A percentile compares a stretch with the other conserved stretches of the same genome.
Conservation (phyloP, 768 basidiomycete genomes). For the Pulveroboletus frians region DNA sequence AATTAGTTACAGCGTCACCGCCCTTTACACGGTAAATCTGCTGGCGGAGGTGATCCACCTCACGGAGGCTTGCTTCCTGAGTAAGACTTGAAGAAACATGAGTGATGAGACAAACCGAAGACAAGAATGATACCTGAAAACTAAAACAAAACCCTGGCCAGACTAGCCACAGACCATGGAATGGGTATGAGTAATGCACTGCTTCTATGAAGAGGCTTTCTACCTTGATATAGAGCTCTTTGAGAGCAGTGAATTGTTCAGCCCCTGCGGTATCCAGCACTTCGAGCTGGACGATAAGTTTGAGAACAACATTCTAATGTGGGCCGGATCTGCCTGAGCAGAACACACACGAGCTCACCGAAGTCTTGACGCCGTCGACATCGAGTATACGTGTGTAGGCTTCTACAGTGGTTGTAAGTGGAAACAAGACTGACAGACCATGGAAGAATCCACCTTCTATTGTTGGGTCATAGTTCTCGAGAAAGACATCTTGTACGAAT, state of each 20-base stretch:
- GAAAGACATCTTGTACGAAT: conserved; percentile 67
- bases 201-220: not conserved
- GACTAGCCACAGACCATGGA: conserved; percentile 35
- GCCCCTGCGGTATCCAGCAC: conserved; percentile 80
- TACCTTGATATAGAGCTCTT: conserved; percentile 80
- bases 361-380: conserved; percentile 60
- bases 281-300: conserved; percentile 51
- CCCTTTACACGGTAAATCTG: conserved; percentile 80
- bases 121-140: conserved; percentile 58
- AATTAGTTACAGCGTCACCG: conserved; percentile 47
- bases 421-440: not conserved
- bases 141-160: conserved; percentile 74
- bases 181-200: not conserved
- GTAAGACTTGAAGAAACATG: conserved; percentile 50
- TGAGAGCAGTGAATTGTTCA: conserved; percentile 79
- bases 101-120: not conserved
- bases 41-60: conserved; percentile 74
- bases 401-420: conserved; percentile 40
- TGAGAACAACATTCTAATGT: conserved; percentile 11
- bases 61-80: conserved; percentile 74
- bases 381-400: conserved; percentile 61
- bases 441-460: conserved; percentile 58
- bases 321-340: conserved; percentile 3
- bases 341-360: conserved; percentile 40
- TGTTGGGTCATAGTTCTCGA: conserved; percentile 77